Conservation (phyloP, 116 monocot genomes). For the Phalaenopsis hybrid region DNA sequence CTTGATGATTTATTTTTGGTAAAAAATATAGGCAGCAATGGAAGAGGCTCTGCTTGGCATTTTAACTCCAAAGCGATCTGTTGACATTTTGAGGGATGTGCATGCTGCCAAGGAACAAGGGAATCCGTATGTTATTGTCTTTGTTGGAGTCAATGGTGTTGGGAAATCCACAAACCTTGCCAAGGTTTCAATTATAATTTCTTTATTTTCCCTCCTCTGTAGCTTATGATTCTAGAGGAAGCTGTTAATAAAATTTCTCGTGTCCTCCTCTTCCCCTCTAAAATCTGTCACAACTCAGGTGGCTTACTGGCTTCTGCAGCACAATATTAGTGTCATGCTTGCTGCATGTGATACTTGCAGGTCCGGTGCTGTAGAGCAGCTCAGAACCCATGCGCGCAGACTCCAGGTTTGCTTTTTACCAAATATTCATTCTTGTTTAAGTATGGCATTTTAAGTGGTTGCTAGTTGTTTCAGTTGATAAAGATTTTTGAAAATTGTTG, state of each 20-base stretch:
- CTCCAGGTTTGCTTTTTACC: constrained; percentile 53
- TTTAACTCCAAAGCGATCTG: constrained; percentile 85
- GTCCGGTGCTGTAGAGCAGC: constrained; percentile 99
- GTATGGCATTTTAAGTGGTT: too few relatives aligned
- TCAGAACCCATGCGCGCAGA: constrained; percentile 95
- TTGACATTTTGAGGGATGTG: constrained; percentile 97
- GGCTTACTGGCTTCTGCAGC: constrained; percentile 98
- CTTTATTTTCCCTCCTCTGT: not conserved
- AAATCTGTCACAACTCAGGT: constrained; percentile 36
- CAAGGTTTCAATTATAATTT: constrained; percentile 38
- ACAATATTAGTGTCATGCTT: constrained; percentile 78
- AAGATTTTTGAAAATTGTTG: too few relatives aligned
- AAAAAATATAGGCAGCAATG: constrained; percentile 76
- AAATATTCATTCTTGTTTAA: not conserved
- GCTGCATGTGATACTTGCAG: constrained; percentile 98
- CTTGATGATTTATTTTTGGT: constrained; percentile 4
- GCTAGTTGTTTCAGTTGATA: too few relatives aligned
- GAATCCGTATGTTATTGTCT: constrained; percentile 92
- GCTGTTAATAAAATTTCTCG: not conserved
- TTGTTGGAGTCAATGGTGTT: constrained; percentile 98
- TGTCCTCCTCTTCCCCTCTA: not conserved
- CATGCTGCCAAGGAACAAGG: constrained; percentile 97
- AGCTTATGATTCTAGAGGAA: not conserved
- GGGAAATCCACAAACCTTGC: constrained; percentile 99
- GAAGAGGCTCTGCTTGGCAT: constrained; percentile 97